Evolutionary conservation across 495 filamentous ascomycete genomes (phyloP), one percentile per base, ranked within the genome.

Genomic region (Neurospora sp.): DNA sequence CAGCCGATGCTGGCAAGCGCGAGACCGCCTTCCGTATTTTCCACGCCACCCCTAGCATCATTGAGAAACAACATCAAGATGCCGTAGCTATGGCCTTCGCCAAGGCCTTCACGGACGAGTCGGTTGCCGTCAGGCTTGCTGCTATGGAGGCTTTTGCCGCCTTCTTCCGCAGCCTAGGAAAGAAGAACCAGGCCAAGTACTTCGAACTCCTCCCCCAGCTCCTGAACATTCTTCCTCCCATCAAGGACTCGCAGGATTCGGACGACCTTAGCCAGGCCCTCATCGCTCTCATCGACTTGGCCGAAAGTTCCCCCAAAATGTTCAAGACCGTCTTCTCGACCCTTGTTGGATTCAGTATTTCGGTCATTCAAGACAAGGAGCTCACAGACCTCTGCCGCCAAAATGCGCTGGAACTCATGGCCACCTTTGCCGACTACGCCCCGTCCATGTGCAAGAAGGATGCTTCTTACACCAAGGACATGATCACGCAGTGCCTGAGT

Each of bases 401-500:
- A 80, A 98, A 98, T 79, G 92, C 96, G 3, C 83, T 99, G 71
- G 96, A 99, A 78, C 86, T 99, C 61, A 97, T 99, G 91, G 95
- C 94, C 38, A 99, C 96, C 2, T 99, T 99, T 82, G 96, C 96
- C 73, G 96, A 99, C 76, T 94, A 96, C 75, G 91, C 91, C 2
- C 93, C 96, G 12, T 88, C 90, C 38, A 97, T 98, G 91, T 98
- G 96, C 85, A 91, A 89, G 80, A 98, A 98, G 77, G 94, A 99
- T 78, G 80, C 91, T 5, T 90, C 88, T 18, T 99, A 96, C 81
- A 95, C 94, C 9, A 88, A 86, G 70, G 93, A 97, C 74, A 99
- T 99, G 96, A 94, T 99, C 76, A 98, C 94, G 0, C 96, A 99
- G 82, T 99, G 96, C 79, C 84, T 99, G 74, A 98, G 96, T 75